phyloP scores from a whole-genome alignment of 1,139 yeast species.

The Blastobotrys malaysiensis region DNA sequence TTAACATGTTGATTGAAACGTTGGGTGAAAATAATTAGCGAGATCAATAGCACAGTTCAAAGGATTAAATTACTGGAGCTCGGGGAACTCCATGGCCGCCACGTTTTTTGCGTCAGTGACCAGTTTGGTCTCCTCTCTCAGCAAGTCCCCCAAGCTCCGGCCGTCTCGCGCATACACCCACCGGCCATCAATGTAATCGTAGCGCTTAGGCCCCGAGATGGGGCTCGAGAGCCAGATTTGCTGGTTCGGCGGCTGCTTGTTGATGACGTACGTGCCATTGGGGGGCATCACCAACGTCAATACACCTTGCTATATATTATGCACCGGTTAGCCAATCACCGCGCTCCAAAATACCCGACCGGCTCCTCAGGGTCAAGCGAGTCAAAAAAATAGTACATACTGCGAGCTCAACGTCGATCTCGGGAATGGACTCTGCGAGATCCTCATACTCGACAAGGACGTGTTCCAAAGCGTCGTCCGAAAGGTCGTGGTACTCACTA shows the following conservation, averaged over 20 bases:
- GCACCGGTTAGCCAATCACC: constrained; percentile 1
- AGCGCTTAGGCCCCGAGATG: constrained; percentile 81
- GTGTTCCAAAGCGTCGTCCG: constrained; percentile 60
- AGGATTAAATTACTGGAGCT: constrained; percentile 12
- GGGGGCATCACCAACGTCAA: constrained; percentile 62
- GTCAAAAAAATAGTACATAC: constrained; percentile 26
- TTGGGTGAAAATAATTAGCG: no score
- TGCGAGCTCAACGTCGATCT: constrained; percentile 70
- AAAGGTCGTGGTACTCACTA: constrained; percentile 50
- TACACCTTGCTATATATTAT: constrained; percentile 56
- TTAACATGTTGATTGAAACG: no score
- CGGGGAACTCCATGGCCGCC: constrained; percentile 10
- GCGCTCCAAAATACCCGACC: background rate
- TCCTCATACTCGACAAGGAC: constrained; percentile 60
- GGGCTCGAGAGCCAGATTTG: constrained; percentile 94
- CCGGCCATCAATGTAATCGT: constrained; percentile 34
- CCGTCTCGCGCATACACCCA: constrained; percentile 40
- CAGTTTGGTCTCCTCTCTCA: constrained; percentile 32
- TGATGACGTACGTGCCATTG: constrained; percentile 77
- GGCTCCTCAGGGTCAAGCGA: no score
- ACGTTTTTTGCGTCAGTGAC: constrained; percentile 22
- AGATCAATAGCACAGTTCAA: no score
- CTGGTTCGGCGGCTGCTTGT: constrained; percentile 90
- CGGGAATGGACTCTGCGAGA: constrained; percentile 52
- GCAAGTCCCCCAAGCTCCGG: constrained; percentile 33